Base-by-base conservation (phyloP, 371 early-diverging fungal genomes). In the Syncephalastrum racemosum region DNA sequence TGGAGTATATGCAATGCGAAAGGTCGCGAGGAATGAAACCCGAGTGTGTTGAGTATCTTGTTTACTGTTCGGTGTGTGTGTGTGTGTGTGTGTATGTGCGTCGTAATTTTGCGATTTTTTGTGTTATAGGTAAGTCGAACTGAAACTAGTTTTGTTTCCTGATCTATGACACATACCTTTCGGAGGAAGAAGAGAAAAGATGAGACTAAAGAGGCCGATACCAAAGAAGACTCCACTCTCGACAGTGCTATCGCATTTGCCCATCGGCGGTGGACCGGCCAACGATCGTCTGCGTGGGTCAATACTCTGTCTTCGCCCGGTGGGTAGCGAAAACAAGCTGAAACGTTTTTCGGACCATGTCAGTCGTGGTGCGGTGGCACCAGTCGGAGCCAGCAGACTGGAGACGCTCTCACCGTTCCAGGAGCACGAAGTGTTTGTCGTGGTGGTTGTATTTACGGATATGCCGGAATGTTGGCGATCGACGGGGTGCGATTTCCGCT, bases 201-300 rank as follows among this genome's bases (percentile, higher is more conserved):
- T 68, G 3, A 79, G 59, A 51, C 71, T 75, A 43, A 79, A 71
- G 31, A 79, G 41, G 0, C 79, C 79, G 44, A 75, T 64, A 0
- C 75, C 79, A 60, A 79, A 79, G 41, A 70, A 71, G 4, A 79
- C 61, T 1, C 79, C 79, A 51, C 75, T 71, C 58, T 79, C 68
- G 25, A 74, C 59, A 4, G 67, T 59, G 43, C 55, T 64, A 13
- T 70, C 53, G 18, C 39, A 36, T 6, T 44, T 22, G 14, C 15
- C 36, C 20, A 16, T 15, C 10, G 47, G 14, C 19, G 18, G 57
- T 19, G 27, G 15, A 8, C 14, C 27, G 18, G 27, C 22, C 8
- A 42, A 51, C 0, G 57, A 46, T 36, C 50, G 23, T 15, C 39
- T 36, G 13, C 43, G 46, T 16, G 43, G 40, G 25, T 60, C 60